A percentile compares a stretch with the other conserved stretches of the same genome.
These are phyloP conservation scores for Fusarium lateritium DNA, from an alignment of 2,329 filamentous ascomycete genomes.

Conservation along the genomic window DNA sequence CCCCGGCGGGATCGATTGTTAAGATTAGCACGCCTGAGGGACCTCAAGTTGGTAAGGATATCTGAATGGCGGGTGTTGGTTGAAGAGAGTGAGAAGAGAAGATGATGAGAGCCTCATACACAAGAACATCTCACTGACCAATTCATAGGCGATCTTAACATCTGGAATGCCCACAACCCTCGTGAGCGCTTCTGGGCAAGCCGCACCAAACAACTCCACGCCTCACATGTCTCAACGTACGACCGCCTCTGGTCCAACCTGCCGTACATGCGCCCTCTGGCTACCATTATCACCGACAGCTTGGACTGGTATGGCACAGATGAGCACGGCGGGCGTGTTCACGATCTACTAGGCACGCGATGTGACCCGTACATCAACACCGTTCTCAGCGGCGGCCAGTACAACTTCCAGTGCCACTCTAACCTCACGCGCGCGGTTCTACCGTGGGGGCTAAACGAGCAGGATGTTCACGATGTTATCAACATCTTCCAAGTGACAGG, in stretches of 20 bases:
- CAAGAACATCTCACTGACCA: conserved; percentile 1
- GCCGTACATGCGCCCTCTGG: conserved; percentile 82
- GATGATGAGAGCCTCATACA: conserved; percentile 8
- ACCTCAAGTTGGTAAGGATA: conserved; percentile 75
- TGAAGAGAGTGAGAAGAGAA: background rate
- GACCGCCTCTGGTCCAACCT: conserved; percentile 85
- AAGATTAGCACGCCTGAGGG: conserved; percentile 83
- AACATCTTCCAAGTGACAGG: conserved; percentile 91
- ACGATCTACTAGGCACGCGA: conserved; percentile 85
- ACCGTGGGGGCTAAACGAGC: conserved; percentile 77
- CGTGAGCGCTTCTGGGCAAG: conserved; percentile 87
- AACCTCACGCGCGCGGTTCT: conserved; percentile 82
- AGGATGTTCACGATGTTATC: conserved; percentile 86
- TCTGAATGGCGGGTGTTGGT: background rate
- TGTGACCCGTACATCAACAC: conserved; percentile 89
- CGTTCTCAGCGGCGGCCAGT: conserved; percentile 77
- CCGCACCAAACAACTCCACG: conserved; percentile 83
- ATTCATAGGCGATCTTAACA: conserved; percentile 78
- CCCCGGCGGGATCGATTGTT: conserved; percentile 76
- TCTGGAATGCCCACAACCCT: conserved; percentile 84
- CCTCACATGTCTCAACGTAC: conserved; percentile 78
- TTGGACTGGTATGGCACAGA: conserved; percentile 73
- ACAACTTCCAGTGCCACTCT: conserved; percentile 88
- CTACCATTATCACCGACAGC: conserved; percentile 79
- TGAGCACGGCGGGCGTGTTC: conserved; percentile 75